These are phyloP conservation scores for Xylaria bambusicola DNA, from an alignment of 495 filamentous ascomycete species.

Conservation along the genomic window DNA sequence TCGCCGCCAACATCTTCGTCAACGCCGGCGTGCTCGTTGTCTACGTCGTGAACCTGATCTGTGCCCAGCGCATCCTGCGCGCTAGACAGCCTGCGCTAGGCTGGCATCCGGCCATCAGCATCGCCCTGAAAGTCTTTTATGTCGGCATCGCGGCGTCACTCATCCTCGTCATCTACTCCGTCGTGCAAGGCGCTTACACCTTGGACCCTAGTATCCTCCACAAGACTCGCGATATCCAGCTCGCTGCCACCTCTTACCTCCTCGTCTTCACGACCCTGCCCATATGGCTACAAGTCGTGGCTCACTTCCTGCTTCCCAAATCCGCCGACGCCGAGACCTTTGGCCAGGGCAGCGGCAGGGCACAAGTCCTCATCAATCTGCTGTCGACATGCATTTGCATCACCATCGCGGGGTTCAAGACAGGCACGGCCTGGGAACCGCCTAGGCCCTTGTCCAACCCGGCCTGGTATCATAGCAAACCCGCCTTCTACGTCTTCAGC, in stretches of 20 bases:
- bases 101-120: slow-evolving; percentile 56
- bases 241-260: slow-evolving; percentile 68
- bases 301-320: slow-evolving; percentile 54
- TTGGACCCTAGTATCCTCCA: slow-evolving; percentile 48
- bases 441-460: slow-evolving; percentile 55
- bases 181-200: slow-evolving; percentile 57
- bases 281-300: slow-evolving; percentile 60
- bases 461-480: slow-evolving; percentile 68
- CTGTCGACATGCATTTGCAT: slow-evolving; percentile 56
- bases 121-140: slow-evolving; percentile 59
- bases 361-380: slow-evolving; percentile 64
- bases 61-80: slow-evolving; percentile 75
- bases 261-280: slow-evolving; percentile 73
- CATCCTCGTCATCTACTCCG: slow-evolving; percentile 67
- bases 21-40: slow-evolving; percentile 75
- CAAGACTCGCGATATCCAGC: slow-evolving; percentile 63
- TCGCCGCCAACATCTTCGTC: slow-evolving; percentile 76
- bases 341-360: slow-evolving; percentile 63
- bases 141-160: slow-evolving; percentile 60
- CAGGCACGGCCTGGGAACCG: slow-evolving; percentile 57
- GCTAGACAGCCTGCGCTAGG: slow-evolving; percentile 71
- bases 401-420: slow-evolving; percentile 68
- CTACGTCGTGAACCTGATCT: slow-evolving; percentile 80
- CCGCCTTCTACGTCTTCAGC: slow-evolving; percentile 78
- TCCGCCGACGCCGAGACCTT: slow-evolving; percentile 62